Conservation (phyloP, 768 basidiomycete genomes). For the Mycena pura region DNA sequence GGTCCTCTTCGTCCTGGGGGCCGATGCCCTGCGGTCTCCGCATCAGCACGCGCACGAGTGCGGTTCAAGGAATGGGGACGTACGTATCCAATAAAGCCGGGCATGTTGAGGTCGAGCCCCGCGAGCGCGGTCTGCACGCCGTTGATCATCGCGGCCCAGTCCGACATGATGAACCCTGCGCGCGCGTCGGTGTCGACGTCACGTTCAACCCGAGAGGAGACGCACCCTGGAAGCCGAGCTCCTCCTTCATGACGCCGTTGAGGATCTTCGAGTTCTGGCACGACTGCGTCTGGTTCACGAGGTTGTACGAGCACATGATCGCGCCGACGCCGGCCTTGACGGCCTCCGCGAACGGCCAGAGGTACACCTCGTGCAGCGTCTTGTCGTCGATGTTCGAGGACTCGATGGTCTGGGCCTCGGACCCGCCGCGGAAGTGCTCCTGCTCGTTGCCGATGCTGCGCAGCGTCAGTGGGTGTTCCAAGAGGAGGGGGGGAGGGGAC, state of each 20-base stretch:
- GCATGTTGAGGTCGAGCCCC: slow-evolving; percentile 30
- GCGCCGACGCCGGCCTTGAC: slow-evolving; percentile 40
- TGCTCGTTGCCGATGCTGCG: slow-evolving; percentile 32
- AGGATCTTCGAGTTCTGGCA: slow-evolving; percentile 51
- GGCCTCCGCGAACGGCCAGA: slow-evolving; percentile 35
- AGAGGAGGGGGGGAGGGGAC: background rate
- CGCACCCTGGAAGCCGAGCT: slow-evolving; percentile 54
- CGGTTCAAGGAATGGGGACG: background rate
- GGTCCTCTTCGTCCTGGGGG: slow-evolving; percentile 18
- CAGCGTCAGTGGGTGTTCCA: background rate
- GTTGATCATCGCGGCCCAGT: slow-evolving; percentile 54
- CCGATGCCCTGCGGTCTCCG: slow-evolving; percentile 16
- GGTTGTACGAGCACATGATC: slow-evolving; percentile 41
- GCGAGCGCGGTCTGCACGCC: slow-evolving; percentile 26
- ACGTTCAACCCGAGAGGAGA: too few relatives aligned
- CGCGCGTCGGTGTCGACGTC: background rate
- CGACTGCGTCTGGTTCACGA: slow-evolving; percentile 52
- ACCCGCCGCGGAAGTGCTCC: slow-evolving; percentile 31
- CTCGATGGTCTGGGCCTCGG: slow-evolving; percentile 14
- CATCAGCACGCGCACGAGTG: background rate
- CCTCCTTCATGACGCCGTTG: slow-evolving; percentile 53
- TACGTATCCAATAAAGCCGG: slow-evolving; percentile 44
- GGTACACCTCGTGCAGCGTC: slow-evolving; percentile 42
- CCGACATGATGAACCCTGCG: slow-evolving; percentile 34
- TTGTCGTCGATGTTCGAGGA: slow-evolving; percentile 49